Conservation (phyloP, 805 yeast species). For the Ogataea pilisensis region DNA sequence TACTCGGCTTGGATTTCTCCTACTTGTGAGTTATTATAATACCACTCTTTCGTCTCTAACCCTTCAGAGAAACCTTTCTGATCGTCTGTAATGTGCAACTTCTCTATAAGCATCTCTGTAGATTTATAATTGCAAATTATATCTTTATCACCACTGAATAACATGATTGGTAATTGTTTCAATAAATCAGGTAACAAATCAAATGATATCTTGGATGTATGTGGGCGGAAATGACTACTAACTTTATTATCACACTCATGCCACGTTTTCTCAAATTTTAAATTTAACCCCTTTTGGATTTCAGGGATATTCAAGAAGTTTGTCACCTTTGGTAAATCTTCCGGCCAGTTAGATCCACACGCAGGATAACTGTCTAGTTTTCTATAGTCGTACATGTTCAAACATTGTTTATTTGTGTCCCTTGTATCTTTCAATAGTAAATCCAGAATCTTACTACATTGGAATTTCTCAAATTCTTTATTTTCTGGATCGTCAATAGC, state of each 20-base stretch:
- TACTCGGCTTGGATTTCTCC: slow-evolving; percentile 47
- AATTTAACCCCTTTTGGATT: slow-evolving; percentile 51
- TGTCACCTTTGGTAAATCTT: slow-evolving; percentile 44
- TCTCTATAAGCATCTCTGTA: slow-evolving; percentile 58
- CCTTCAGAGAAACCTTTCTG: slow-evolving; percentile 45
- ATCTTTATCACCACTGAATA: slow-evolving; percentile 87
- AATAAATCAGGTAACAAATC: slow-evolving; percentile 64
- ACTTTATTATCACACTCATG: slow-evolving; percentile 71
- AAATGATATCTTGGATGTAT: slow-evolving; percentile 55
- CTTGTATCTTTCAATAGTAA: slow-evolving; percentile 33
- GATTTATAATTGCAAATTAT: slow-evolving; percentile 83
- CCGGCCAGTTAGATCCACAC: slow-evolving; percentile 95
- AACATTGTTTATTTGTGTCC: slow-evolving; percentile 47
- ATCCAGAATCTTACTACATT: slow-evolving; percentile 41
- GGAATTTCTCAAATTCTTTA: slow-evolving; percentile 22
- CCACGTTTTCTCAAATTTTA: slow-evolving; percentile 49
- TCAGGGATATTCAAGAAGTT: slow-evolving; percentile 44
- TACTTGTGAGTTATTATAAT: slow-evolving; percentile 35
- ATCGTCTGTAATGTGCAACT: slow-evolving; percentile 60
- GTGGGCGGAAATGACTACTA: slow-evolving; percentile 45
- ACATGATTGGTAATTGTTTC: slow-evolving; percentile 53
- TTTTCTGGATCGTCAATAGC: slow-evolving; percentile 33
- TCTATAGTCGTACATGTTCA: slow-evolving; percentile 80
- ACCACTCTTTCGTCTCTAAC: slow-evolving; percentile 35
- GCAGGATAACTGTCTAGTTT: slow-evolving; percentile 70